These are phyloP conservation scores for Penicillium soppii DNA, from an alignment of 495 filamentous ascomycete species.

Conservation along the genomic window DNA sequence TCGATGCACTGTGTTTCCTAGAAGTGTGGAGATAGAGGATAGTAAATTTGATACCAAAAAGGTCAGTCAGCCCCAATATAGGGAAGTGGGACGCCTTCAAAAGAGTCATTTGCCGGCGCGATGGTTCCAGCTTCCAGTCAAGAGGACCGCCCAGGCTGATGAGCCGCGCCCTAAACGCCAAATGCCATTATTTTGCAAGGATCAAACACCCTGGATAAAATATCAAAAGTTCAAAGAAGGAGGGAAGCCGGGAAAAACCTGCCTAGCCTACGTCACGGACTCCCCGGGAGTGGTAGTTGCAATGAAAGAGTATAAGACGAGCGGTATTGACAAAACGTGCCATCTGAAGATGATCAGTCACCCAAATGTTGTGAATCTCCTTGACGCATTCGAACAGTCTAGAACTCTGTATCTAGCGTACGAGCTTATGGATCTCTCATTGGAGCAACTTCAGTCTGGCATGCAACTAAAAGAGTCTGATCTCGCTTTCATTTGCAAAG, in stretches of 20 bases:
- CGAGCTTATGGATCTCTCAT: slow-evolving; percentile 2
- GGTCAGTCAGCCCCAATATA: background rate
- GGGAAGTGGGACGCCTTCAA: no score
- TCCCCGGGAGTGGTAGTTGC: background rate
- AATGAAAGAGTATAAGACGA: slow-evolving; percentile 4
- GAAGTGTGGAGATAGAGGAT: background rate
- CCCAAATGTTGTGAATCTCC: slow-evolving; percentile 2
- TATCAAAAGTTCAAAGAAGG: slow-evolving; percentile 3
- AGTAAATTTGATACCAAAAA: background rate
- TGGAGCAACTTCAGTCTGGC: slow-evolving; percentile 5
- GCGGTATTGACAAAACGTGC: slow-evolving; percentile 2
- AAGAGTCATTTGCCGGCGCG: background rate
- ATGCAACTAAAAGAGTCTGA: background rate
- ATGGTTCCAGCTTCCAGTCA: background rate
- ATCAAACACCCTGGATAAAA: background rate
- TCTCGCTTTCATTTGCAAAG: slow-evolving; percentile 2
- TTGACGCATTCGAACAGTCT: background rate
- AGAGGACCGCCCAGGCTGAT: background rate
- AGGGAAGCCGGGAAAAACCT: slow-evolving; percentile 1
- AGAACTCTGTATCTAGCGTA: slow-evolving; percentile 1
- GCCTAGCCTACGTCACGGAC: background rate
- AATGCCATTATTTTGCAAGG: background rate
- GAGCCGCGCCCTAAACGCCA: background rate
- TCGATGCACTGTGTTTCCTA: background rate
- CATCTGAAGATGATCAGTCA: slow-evolving; percentile 1